phyloP scores from a whole-genome alignment of 108 stramenopile genomes.

The Cyclostephanos invisitatus region DNA sequence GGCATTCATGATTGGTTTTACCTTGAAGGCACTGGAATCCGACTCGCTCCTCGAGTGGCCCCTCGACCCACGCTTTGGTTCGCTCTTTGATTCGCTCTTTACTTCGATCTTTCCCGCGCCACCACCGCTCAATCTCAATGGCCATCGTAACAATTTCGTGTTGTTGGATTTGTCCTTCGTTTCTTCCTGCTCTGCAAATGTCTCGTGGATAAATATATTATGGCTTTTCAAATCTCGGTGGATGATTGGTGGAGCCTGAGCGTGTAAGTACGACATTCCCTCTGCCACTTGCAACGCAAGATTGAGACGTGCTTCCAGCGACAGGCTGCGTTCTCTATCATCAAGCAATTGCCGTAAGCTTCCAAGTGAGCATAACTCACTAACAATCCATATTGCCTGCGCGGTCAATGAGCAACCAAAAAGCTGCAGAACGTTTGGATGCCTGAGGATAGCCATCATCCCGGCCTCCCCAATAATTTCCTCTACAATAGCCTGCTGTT shows the following conservation, averaged over 20 bases:
- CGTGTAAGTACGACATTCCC: slow-evolving; percentile 95
- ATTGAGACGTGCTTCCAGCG: slow-evolving; percentile 58
- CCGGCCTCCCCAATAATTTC: slow-evolving; percentile 99
- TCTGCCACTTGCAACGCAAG: slow-evolving; percentile 94
- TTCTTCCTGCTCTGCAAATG: slow-evolving; percentile 63
- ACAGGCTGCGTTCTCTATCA: slow-evolving; percentile 66
- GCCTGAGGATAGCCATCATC: slow-evolving; percentile 96
- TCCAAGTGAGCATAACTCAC: slow-evolving; percentile 89
- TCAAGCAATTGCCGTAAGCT: slow-evolving; percentile 94
- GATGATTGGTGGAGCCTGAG: slow-evolving; percentile 93
- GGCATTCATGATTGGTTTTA: slow-evolving; percentile 74
- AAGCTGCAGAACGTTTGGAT: slow-evolving; percentile 94
- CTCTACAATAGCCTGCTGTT: slow-evolving; percentile 95
- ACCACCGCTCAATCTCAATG: slow-evolving; percentile 20
- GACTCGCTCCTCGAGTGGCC: slow-evolving; percentile 25
- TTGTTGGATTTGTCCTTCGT: slow-evolving; percentile 39
- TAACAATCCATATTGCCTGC: slow-evolving; percentile 97
- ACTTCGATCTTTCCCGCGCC: slow-evolving; percentile 23
- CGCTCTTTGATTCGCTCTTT: slow-evolving; percentile 12
- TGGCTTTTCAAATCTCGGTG: slow-evolving; percentile 98
- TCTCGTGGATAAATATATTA: slow-evolving; percentile 96
- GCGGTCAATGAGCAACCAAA: slow-evolving; percentile 96
- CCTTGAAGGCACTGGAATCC: slow-evolving; percentile 46
- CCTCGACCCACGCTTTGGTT: slow-evolving; percentile 2
- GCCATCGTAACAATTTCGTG: slow-evolving; percentile 43